Evolutionary conservation across 331 rosid species (phyloP).

Genomic region (Ulmus americana): DNA sequence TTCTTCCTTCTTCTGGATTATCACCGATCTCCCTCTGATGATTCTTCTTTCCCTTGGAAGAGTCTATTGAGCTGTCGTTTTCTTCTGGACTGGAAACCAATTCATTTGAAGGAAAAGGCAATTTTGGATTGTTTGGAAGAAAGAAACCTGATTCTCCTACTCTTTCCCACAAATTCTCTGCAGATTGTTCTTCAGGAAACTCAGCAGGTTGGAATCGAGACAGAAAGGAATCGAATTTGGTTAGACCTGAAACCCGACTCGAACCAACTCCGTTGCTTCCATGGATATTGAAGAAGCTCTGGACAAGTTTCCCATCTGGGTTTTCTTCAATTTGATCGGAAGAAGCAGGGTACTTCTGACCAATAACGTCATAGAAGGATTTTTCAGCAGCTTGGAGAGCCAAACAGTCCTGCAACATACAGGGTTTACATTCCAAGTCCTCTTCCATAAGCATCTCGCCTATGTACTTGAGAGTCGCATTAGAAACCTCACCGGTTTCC

Average conservation of each 20-base stretch:
- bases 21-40: slow-evolving; percentile 22
- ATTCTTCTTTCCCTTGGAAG: slow-evolving; percentile 46
- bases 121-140: background rate
- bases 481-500: slow-evolving; percentile 35
- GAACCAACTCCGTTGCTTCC: slow-evolving; percentile 5
- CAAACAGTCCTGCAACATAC: slow-evolving; percentile 67
- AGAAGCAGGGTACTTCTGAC: slow-evolving; percentile 44
- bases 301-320: slow-evolving; percentile 7
- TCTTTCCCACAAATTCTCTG: slow-evolving; percentile 9
- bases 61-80: slow-evolving; percentile 8
- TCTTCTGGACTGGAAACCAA: background rate
- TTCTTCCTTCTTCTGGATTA: slow-evolving; percentile 44
- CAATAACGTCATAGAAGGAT: slow-evolving; percentile 62
- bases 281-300: slow-evolving; percentile 2
- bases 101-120: background rate
- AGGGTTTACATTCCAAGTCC: slow-evolving; percentile 46
- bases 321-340: background rate
- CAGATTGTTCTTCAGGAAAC: slow-evolving; percentile 20
- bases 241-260: slow-evolving; percentile 13
- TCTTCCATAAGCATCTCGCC: slow-evolving; percentile 75
- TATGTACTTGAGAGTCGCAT: slow-evolving; percentile 46
- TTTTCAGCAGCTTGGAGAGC: slow-evolving; percentile 76
- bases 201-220: too few relatives aligned
- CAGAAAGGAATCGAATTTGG: too few relatives aligned
- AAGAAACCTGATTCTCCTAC: background rate